These are phyloP conservation scores for Trametes punicea DNA, from an alignment of 768 basidiomycete species.

Conservation along the genomic window DNA sequence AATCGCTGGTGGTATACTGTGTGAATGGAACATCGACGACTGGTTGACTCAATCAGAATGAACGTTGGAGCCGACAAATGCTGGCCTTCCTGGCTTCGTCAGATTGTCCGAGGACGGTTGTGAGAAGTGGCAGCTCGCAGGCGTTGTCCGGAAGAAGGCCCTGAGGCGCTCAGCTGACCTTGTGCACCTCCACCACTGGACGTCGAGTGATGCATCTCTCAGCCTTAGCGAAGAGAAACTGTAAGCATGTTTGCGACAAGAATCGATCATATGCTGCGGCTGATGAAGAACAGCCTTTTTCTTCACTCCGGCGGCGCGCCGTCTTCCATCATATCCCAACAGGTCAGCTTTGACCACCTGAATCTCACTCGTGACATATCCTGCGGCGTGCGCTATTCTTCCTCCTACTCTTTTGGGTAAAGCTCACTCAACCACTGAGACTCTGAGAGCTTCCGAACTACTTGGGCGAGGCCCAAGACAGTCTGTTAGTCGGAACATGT, in stretches of 20 bases:
- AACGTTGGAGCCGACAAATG: background rate
- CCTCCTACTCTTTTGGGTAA: background rate
- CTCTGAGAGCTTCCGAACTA: too few relatives aligned
- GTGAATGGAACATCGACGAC: background rate
- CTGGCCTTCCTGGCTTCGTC: background rate
- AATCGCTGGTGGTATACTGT: constrained; percentile 2
- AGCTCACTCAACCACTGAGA: background rate
- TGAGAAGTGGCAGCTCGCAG: background rate
- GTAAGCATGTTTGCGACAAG: background rate
- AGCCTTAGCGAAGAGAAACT: background rate
- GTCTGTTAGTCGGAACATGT: background rate
- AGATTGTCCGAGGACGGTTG: background rate
- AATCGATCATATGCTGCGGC: background rate
- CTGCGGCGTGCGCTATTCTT: background rate
- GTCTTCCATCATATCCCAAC: background rate
- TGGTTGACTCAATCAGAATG: background rate
- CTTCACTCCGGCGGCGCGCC: background rate
- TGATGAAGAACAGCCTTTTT: background rate
- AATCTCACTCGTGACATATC: constrained; percentile 3
- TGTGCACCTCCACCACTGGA: background rate
- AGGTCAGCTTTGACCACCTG: background rate
- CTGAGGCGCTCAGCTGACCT: background rate
- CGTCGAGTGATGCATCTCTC: background rate
- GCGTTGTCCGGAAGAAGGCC: background rate
- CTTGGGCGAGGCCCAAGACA: too few relatives aligned